Percentiles rank a stretch among this genome's conserved stretches.
phyloP scores from a whole-genome alignment of 257 asterid genomes.

The Gentiana macrophylla region DNA sequence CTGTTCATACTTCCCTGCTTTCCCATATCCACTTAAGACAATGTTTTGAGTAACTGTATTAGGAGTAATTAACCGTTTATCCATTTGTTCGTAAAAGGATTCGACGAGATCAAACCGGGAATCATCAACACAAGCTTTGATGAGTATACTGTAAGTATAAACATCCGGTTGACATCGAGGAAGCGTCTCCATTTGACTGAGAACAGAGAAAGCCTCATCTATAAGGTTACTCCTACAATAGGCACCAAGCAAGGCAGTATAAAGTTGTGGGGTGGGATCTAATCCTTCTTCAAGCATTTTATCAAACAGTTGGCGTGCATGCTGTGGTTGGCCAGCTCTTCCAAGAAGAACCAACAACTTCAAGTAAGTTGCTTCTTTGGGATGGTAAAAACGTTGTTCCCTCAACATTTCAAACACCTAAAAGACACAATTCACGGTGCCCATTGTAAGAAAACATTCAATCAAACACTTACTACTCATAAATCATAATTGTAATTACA shows the following conservation, averaged over 20 bases:
- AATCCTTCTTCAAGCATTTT: constrained; percentile 69
- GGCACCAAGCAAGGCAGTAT: constrained; percentile 69
- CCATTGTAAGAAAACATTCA: neutral
- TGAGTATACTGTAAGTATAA: constrained; percentile 61
- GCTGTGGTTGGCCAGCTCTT: constrained; percentile 71
- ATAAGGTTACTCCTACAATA: constrained; percentile 63
- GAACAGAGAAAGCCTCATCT: constrained; percentile 57
- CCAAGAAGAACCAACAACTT: constrained; percentile 86
- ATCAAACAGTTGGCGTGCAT: constrained; percentile 62
- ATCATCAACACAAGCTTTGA: constrained; percentile 75
- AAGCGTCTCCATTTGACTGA: constrained; percentile 48
- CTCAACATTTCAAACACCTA: constrained; percentile 86
- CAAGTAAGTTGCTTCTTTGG: constrained; percentile 91
- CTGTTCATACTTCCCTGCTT: constrained; percentile 66
- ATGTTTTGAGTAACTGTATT: constrained; percentile 85
- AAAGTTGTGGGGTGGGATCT: constrained; percentile 67
- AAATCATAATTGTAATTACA: neutral
- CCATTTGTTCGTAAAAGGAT: constrained; percentile 61
- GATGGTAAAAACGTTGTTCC: constrained; percentile 68
- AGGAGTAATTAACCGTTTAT: constrained; percentile 46
- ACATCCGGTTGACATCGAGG: constrained; percentile 91
- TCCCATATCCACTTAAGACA: constrained; percentile 80
- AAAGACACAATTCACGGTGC: neutral
- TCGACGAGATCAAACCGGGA: constrained; percentile 61
- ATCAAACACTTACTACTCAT: neutral